Evolutionary conservation across 148 eudicot genomes (phyloP).

Genomic region (Chenopodium berlandieri): DNA sequence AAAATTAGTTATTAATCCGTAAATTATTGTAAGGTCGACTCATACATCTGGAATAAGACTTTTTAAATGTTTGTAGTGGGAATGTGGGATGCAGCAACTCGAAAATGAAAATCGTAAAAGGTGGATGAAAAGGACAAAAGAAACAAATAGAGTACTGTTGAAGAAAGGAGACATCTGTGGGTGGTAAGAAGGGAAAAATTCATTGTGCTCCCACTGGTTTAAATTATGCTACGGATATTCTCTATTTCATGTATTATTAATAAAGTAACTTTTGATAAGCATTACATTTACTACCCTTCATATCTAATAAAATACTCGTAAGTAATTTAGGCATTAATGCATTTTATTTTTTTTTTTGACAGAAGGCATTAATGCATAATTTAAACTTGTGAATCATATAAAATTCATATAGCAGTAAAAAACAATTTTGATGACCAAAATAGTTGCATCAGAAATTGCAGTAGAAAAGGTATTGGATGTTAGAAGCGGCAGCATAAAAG

Average conservation of each 20-base stretch:
- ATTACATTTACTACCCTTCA: too few species aligned
- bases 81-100: slow-evolving; percentile 19
- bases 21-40: too few species aligned
- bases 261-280: too few species aligned
- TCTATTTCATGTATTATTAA: not conserved
- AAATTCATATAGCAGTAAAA: not conserved
- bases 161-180: slow-evolving; percentile 28
- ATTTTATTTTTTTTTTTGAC: too few species aligned
- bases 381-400: too few species aligned
- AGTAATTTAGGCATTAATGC: not conserved
- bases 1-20: too few species aligned
- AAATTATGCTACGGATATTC: slow-evolving; percentile 23
- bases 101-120: slow-evolving; percentile 18
- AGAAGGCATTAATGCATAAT: not conserved
- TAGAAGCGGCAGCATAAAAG: not conserved
- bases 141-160: not conserved
- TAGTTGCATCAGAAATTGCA: slow-evolving; percentile 3
- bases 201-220: not conserved
- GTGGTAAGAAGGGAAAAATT: not conserved
- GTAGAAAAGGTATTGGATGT: slow-evolving; percentile 12
- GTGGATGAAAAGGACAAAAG: slow-evolving; percentile 4
- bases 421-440: not conserved
- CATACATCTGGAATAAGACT: too few species aligned
- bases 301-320: too few species aligned
- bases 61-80: not conserved